Percentiles rank a stretch among this genome's conserved stretches.
Evolutionary conservation across 2,329 filamentous ascomycete species (phyloP).

Genomic region (Cadophora luteo-olivacea): DNA sequence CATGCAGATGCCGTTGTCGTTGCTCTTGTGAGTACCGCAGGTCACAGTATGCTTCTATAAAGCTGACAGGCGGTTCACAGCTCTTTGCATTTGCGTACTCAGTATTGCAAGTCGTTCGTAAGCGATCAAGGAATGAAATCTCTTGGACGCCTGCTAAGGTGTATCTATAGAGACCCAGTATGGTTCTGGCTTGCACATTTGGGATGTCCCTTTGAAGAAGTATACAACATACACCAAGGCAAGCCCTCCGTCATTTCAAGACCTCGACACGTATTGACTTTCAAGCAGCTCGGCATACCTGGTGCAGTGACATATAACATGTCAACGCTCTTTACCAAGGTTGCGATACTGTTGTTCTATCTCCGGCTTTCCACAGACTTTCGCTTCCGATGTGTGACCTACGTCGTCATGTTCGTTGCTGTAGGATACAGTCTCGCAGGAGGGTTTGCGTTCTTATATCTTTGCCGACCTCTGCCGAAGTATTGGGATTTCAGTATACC

Average conservation of each 20-base stretch:
- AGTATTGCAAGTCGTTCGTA: not conserved
- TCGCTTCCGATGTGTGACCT: conserved; percentile 13
- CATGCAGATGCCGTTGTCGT: conserved; percentile 9
- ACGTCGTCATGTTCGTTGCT: conserved; percentile 8
- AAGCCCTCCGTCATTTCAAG: not conserved
- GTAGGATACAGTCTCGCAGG: conserved; percentile 13
- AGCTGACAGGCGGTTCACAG: not conserved
- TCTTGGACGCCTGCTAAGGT: not conserved
- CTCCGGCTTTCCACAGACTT: conserved; percentile 15
- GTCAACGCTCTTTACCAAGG: conserved; percentile 16
- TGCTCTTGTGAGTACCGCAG: not conserved
- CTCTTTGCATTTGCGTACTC: not conserved
- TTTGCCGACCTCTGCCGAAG: conserved; percentile 1
- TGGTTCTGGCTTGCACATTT: conserved; percentile 16
- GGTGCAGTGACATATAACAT: conserved; percentile 14
- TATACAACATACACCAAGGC: not conserved
- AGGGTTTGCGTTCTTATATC: conserved; percentile 12
- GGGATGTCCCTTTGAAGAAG: conserved; percentile 3
- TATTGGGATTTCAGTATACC: conserved; percentile 17
- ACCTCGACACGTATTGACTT: not conserved
- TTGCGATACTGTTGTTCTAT: conserved; percentile 22
- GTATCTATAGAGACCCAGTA: conserved; percentile 7
- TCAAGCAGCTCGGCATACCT: conserved; percentile 10
- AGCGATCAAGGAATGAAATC: not conserved
- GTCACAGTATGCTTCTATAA: not conserved